Evolutionary conservation across 1,139 yeast species (phyloP), one percentile per base, ranked within the genome.

Genomic region (Protomyces arabidopsidicola): DNA sequence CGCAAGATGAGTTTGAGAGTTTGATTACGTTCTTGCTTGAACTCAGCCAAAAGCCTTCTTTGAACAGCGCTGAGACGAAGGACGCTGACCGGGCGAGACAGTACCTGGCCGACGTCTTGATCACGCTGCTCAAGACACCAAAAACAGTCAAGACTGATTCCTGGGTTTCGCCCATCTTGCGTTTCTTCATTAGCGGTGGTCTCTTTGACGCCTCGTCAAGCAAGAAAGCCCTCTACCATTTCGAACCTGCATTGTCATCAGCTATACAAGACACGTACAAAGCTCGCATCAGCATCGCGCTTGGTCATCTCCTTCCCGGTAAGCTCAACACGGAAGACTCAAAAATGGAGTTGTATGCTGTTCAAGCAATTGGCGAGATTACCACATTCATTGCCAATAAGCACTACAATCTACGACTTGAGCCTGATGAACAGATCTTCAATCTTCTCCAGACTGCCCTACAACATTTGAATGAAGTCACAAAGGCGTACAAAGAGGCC

Each of bases 41-140:
- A 1, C 68, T 74, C 16, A 54, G 68, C 22, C 58, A 66, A 16
- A 75, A 75, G 31, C 54, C 56, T 36, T 45, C 42, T n/a, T 10
- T 39, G 18, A 50, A 51, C 3, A 71, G 68, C 14, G 73, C 73
- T 2, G 73, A 74, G 54, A 73, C 74, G 53, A 73, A 75, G 42
- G 70, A 76, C 8, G 70, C 78, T 22, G 84, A 81, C 65, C 82
- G 81, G 67, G 75, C 80, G 10, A 78, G 83, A 65, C 83, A 81
- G 71, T 90, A 93, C 85, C 80, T 82, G 10, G 75, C 89, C 59
- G 97, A 90, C 72, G 82, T 83, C 65, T 71, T 88, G 34, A 77
- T 87, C 22, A 81, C 81, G 61, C 74, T 89, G 16, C 77, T 86
- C 45, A 69, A 70, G 52, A 22, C 64, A 55, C 64, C 55, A 4